Percentiles rank a stretch among this genome's conserved stretches.
Evolutionary conservation across 331 rosid species (phyloP).

Genomic region (Cucumis variabilis): DNA sequence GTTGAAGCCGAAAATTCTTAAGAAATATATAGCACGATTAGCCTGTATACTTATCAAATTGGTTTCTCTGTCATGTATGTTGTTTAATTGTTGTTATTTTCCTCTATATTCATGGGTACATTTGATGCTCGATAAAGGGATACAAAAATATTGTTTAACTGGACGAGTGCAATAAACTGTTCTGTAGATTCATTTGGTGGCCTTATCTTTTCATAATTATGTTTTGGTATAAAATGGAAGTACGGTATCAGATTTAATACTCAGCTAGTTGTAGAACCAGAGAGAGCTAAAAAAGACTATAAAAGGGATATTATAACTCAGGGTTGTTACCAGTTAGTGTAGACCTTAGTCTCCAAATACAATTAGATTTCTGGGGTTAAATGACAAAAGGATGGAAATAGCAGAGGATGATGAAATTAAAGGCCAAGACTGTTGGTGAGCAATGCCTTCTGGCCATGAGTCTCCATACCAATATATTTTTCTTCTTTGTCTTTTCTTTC

Average conservation of each 20-base stretch:
- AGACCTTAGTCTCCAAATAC: neutral
- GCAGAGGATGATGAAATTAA: neutral
- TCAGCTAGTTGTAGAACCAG: neutral
- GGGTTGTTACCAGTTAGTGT: neutral
- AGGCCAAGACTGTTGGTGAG: neutral
- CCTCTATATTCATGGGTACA: neutral
- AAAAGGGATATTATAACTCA: neutral
- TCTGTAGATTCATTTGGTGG: neutral
- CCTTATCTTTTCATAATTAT: neutral
- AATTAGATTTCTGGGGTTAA: neutral
- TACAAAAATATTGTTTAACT: neutral
- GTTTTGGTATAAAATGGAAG: neutral
- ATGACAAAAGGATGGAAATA: neutral
- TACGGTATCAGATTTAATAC: neutral
- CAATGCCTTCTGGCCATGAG: neutral
- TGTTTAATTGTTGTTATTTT: neutral
- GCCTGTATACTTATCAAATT: neutral
- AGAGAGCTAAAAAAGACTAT: neutral
- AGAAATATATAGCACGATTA: neutral
- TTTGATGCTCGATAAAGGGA: neutral
- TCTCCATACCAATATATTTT: neutral
- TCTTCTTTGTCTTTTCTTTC: neutral
- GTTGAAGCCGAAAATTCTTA: neutral
- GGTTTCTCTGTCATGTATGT: neutral
- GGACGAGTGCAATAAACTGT: neutral